phyloP scores from a whole-genome alignment of 2,329 filamentous ascomycete genomes.

The Colletotrichum sidae region DNA sequence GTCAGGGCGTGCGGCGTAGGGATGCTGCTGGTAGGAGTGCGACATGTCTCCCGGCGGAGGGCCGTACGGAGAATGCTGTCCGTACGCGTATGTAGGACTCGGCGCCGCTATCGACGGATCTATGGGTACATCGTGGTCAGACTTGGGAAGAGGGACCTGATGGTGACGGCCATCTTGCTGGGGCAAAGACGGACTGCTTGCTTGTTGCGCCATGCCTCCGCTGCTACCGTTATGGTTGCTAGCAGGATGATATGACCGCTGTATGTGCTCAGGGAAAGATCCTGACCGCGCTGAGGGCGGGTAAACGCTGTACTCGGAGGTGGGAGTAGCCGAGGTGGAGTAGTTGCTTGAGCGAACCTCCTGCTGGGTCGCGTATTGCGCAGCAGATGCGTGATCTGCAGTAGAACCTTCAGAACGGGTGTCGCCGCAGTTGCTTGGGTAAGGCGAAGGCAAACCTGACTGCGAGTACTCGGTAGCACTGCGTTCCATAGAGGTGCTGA shows the following conservation, averaged over 20 bases:
- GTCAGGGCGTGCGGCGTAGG: constrained; percentile 78
- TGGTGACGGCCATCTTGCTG: constrained; percentile 83
- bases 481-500: constrained; percentile 65
- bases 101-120: constrained; percentile 96
- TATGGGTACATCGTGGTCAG: constrained; percentile 98
- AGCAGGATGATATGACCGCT: constrained; percentile 85
- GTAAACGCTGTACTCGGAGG: constrained; percentile 88
- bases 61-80: constrained; percentile 88
- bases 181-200: constrained; percentile 97
- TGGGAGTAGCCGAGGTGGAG: constrained; percentile 83
- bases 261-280: constrained; percentile 88
- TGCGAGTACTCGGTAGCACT: constrained; percentile 82
- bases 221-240: constrained; percentile 78
- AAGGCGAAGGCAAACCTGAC: constrained; percentile 86
- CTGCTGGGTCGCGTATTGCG: constrained; percentile 86
- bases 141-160: constrained; percentile 83
- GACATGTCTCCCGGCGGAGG: constrained; percentile 87
- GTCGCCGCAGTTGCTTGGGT: constrained; percentile 73
- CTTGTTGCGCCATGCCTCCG: constrained; percentile 94
- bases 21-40: constrained; percentile 78
- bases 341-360: constrained; percentile 80
- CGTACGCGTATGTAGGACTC: constrained; percentile 89
- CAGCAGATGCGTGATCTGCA: constrained; percentile 94
- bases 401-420: constrained; percentile 85
- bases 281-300: constrained; percentile 81